phyloP scores from a whole-genome alignment of 805 yeast species.

The Limtongia smithiae region DNA sequence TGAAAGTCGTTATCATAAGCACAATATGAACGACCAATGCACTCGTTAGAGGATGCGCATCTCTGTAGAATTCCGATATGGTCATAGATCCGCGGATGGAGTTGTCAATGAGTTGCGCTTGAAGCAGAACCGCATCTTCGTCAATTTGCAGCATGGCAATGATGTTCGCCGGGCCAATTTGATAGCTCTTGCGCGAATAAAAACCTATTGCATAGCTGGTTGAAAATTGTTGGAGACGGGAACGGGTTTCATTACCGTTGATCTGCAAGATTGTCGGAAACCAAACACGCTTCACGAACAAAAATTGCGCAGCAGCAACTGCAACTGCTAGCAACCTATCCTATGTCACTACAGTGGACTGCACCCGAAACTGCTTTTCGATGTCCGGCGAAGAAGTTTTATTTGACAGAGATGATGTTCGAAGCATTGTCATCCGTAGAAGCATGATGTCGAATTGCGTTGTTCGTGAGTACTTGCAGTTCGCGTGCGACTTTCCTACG shows the following conservation, averaged over 20 bases:
- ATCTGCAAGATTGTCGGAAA: too few species aligned
- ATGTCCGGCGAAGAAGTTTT: not conserved
- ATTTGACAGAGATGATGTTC: conserved; percentile 1
- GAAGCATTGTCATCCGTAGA: not conserved
- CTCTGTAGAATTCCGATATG: conserved; percentile 4
- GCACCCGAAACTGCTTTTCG: too few species aligned
- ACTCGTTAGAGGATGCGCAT: conserved; percentile 13
- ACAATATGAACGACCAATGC: conserved; percentile 14
- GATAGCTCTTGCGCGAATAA: too few species aligned
- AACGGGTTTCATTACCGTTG: too few species aligned
- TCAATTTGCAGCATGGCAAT: conserved; percentile 2
- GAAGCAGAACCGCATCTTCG: conserved; percentile 4
- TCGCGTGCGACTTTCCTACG: conserved; percentile 8
- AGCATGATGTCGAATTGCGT: conserved; percentile 4
- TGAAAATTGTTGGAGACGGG: too few species aligned
- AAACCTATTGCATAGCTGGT: too few species aligned
- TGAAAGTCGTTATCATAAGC: conserved; percentile 9
- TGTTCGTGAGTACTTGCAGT: conserved; percentile 9
- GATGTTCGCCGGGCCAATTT: too few species aligned
- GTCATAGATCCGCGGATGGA: conserved; percentile 4
- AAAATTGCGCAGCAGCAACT: too few species aligned
- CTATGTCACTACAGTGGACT: too few species aligned
- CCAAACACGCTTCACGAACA: too few species aligned
- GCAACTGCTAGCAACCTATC: too few species aligned
- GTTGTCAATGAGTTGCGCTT: not conserved